phyloP scores from a whole-genome alignment of 1,284 basidiomycete genomes.

The Peniophora sp. region DNA sequence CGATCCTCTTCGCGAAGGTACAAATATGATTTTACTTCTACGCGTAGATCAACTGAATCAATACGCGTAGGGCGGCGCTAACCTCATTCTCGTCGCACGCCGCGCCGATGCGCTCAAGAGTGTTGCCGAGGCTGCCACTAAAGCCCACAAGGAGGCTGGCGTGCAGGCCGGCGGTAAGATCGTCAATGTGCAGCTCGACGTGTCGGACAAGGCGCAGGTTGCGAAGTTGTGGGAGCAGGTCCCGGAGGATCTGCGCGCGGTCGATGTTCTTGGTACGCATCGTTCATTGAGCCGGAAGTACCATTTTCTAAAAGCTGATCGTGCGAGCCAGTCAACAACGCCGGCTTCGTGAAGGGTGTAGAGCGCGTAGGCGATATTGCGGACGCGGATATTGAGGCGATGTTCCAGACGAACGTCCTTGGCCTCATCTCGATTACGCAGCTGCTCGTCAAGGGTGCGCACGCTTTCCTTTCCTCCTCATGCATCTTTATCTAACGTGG shows the following conservation, averaged over 20 bases:
- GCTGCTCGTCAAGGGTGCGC: conserved; percentile 60
- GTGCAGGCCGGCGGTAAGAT: conserved; percentile 69
- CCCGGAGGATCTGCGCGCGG: conserved; percentile 53
- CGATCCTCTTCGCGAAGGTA: conserved; percentile 79
- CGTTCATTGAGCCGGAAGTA: conserved; percentile 1
- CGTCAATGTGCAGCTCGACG: conserved; percentile 61
- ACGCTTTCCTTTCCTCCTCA: background rate
- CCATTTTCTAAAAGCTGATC: background rate
- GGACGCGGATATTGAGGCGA: conserved; percentile 70
- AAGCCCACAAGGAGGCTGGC: conserved; percentile 67
- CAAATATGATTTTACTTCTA: background rate
- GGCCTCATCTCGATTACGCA: conserved; percentile 84
- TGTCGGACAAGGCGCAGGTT: conserved; percentile 67
- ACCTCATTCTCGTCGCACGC: conserved; percentile 70
- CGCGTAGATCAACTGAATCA: background rate
- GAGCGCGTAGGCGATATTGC: conserved; percentile 79
- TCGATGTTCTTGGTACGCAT: conserved; percentile 68
- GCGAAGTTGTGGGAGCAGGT: conserved; percentile 60
- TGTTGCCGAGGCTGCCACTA: conserved; percentile 57
- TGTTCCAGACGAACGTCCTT: conserved; percentile 92
- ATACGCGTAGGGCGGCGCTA: conserved; percentile 58
- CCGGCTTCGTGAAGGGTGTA: conserved; percentile 78
- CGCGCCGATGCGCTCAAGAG: conserved; percentile 54
- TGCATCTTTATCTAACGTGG: too few species aligned
- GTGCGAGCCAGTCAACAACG: conserved; percentile 68